Evolutionary conservation across 331 rosid genomes (phyloP).

Genomic region (Acacia concinna): DNA sequence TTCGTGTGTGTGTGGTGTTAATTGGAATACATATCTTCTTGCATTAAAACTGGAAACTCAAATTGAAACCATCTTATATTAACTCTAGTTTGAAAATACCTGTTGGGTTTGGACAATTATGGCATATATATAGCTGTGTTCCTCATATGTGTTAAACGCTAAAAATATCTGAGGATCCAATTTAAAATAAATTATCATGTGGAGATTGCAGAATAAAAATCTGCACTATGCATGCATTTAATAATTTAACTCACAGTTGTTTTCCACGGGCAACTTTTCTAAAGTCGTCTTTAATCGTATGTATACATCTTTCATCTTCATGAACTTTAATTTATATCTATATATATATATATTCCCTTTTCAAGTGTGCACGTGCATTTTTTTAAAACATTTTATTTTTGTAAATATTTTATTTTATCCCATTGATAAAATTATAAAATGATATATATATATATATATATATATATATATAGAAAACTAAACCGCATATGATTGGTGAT

Average conservation of each 20-base stretch:
- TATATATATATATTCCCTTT: too few relatives aligned
- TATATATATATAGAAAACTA: too few relatives aligned
- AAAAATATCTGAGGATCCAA: constrained; percentile 6
- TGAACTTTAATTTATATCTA: not conserved
- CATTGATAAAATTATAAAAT: too few relatives aligned
- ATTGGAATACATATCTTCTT: not conserved
- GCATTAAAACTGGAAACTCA: not conserved
- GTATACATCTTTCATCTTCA: not conserved
- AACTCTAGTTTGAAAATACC: not conserved
- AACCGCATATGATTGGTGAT: not conserved
- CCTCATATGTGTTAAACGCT: constrained; percentile 16
- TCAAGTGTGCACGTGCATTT: not conserved
- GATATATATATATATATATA: too few relatives aligned
- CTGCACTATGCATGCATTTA: not conserved
- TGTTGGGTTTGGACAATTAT: not conserved
- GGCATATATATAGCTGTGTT: constrained; percentile 2
- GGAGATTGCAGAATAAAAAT: constrained; percentile 37
- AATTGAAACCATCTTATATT: not conserved
- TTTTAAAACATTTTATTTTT: too few relatives aligned
- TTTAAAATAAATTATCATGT: constrained; percentile 44
- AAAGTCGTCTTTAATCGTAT: not conserved
- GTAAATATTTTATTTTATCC: too few relatives aligned
- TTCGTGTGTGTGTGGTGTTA: too few relatives aligned
- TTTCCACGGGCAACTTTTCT: not conserved
- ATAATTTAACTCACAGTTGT: not conserved